Conservation (phyloP, 371 early-diverging fungal species). For the Phascolomyces articulosus region DNA sequence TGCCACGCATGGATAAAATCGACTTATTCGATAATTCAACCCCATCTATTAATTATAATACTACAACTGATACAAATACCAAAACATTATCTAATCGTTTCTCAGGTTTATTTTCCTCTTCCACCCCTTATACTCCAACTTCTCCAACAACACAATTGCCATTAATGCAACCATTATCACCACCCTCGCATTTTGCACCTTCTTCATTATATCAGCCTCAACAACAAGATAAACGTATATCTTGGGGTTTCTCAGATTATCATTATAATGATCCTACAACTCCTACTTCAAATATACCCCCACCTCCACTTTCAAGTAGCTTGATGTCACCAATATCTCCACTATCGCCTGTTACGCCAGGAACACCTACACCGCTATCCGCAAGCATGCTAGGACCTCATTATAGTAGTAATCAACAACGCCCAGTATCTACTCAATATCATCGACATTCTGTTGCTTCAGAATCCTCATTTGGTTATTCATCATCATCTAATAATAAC, state of each 20-base stretch:
- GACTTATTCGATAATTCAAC: slow-evolving; percentile 6
- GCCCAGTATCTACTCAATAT: no score
- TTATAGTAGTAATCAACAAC: background rate
- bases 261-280: background rate
- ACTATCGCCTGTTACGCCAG: background rate
- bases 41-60: background rate
- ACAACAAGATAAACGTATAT: background rate
- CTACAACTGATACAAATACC: background rate
- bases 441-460: background rate
- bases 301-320: background rate
- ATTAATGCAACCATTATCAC: background rate
- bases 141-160: background rate
- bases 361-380: background rate
- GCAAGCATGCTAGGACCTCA: background rate
- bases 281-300: no score
- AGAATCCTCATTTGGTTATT: background rate
- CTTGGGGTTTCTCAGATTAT: background rate
- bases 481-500: background rate
- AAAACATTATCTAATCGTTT: background rate
- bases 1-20: slow-evolving; percentile 15
- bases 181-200: background rate
- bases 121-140: background rate
- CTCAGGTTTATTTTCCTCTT: background rate
- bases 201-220: background rate
- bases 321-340: background rate